phyloP scores from a whole-genome alignment of 345 rosid species.

The Euphorbia peplus region DNA sequence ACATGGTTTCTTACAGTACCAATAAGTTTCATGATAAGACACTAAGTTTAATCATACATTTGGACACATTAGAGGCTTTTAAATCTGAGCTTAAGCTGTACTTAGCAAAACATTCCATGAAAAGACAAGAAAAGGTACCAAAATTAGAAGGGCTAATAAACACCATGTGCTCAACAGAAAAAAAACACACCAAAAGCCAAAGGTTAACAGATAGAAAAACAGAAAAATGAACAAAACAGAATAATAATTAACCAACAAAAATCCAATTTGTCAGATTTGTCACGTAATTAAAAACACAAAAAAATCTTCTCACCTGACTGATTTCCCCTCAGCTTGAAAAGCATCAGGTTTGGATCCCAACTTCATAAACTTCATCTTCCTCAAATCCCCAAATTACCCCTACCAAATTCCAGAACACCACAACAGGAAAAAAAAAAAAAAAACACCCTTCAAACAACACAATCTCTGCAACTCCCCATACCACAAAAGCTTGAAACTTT shows the following conservation, averaged over 20 bases:
- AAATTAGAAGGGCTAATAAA: not conserved
- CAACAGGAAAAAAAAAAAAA: not conserved
- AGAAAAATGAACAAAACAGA: not conserved
- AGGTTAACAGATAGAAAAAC: not conserved
- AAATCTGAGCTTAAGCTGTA: not conserved
- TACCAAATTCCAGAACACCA: not conserved
- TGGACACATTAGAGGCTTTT: not conserved
- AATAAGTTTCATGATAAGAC: not conserved
- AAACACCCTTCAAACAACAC: constrained; percentile 18
- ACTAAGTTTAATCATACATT: not conserved
- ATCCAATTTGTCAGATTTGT: not conserved
- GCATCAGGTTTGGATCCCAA: constrained; percentile 91
- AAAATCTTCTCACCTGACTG: constrained; percentile 44
- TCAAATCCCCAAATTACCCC: constrained; percentile 23
- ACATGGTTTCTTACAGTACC: not conserved
- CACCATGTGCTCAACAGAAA: not conserved
- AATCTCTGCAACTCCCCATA: constrained; percentile 16
- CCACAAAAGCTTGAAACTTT: not conserved
- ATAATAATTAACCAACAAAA: not conserved
- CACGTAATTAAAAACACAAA: not conserved
- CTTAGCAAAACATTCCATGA: not conserved
- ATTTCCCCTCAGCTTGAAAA: constrained; percentile 72
- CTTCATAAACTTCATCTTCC: constrained; percentile 81
- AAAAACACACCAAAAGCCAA: not conserved
- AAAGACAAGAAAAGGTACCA: not conserved